Conservation (phyloP, 2,329 filamentous ascomycete genomes). For the Orbilia ellipsospora region DNA sequence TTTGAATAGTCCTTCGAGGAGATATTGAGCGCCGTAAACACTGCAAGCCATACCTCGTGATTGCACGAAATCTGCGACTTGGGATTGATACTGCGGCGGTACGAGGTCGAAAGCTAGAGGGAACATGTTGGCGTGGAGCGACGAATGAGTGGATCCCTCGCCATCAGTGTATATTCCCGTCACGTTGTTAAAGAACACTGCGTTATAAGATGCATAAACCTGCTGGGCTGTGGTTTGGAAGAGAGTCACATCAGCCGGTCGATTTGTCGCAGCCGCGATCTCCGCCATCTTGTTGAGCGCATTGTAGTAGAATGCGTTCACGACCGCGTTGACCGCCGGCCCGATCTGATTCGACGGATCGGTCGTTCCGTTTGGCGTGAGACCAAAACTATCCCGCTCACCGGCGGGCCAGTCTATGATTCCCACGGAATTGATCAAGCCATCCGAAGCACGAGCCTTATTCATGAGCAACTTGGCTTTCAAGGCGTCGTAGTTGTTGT, state of each 20-base stretch:
- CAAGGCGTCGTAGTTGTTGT: constrained; percentile 21
- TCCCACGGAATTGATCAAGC: constrained; percentile 11
- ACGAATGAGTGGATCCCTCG: constrained; percentile 20
- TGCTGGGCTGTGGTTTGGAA: constrained; percentile 18
- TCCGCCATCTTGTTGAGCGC: constrained; percentile 21
- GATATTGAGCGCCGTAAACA: constrained; percentile 29
- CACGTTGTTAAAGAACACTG: constrained; percentile 14
- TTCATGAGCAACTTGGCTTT: constrained; percentile 28
- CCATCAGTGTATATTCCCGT: constrained; percentile 23
- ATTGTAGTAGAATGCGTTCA: constrained; percentile 35
- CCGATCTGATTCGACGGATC: constrained; percentile 5
- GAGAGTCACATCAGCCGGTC: background rate
- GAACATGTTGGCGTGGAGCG: constrained; percentile 39
- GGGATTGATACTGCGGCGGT: background rate
- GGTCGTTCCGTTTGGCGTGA: background rate
- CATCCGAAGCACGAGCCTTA: constrained; percentile 21
- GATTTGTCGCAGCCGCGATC: constrained; percentile 9
- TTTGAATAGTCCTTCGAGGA: constrained; percentile 28
- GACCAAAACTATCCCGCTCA: constrained; percentile 15
- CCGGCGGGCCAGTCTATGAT: constrained; percentile 31
- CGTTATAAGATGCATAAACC: constrained; percentile 22
- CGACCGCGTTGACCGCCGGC: constrained; percentile 25
- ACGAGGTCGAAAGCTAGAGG: constrained; percentile 28
- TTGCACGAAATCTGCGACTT: constrained; percentile 29
- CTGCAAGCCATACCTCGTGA: constrained; percentile 37